phyloP scores from a whole-genome alignment of 495 filamentous ascomycete species.

The Lasiosphaeria ovina region DNA sequence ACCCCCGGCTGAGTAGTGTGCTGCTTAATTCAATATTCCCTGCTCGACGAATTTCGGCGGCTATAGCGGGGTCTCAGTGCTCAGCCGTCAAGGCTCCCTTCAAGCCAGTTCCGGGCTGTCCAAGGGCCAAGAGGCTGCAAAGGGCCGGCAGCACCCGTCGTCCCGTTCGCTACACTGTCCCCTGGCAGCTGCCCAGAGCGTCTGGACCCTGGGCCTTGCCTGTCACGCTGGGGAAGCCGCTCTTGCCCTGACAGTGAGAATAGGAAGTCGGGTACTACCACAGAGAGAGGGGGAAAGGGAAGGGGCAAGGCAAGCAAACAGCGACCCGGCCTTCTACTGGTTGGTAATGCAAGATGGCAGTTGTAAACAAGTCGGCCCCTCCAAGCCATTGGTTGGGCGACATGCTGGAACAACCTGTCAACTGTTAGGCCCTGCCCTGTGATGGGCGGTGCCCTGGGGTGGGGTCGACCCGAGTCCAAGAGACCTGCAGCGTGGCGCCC shows the following conservation, averaged over 20 bases:
- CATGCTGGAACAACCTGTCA: slow-evolving; percentile 11
- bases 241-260: not conserved
- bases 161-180: not conserved
- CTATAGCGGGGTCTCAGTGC: slow-evolving; percentile 2
- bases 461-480: slow-evolving; percentile 3
- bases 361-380: slow-evolving; percentile 22
- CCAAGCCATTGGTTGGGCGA: slow-evolving; percentile 17
- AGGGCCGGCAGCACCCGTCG: slow-evolving; percentile 3
- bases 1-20: slow-evolving; percentile 1
- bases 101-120: slow-evolving; percentile 8
- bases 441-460: not conserved
- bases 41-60: slow-evolving; percentile 9
- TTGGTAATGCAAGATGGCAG: slow-evolving; percentile 10
- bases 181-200: not conserved
- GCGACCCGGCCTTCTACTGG: slow-evolving; percentile 19
- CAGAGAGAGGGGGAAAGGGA: slow-evolving; percentile 9
- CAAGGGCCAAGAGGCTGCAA: not conserved
- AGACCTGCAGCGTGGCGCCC: slow-evolving; percentile 7
- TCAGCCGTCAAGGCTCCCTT: not conserved
- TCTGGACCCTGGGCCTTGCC: no score
- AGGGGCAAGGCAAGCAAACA: slow-evolving; percentile 17
- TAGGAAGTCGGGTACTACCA: not conserved
- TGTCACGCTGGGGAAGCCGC: no score
- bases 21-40: slow-evolving; percentile 20
- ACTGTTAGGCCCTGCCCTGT: not conserved